Conservation (phyloP, 768 basidiomycete species). For the Lentinus tigrinus region DNA sequence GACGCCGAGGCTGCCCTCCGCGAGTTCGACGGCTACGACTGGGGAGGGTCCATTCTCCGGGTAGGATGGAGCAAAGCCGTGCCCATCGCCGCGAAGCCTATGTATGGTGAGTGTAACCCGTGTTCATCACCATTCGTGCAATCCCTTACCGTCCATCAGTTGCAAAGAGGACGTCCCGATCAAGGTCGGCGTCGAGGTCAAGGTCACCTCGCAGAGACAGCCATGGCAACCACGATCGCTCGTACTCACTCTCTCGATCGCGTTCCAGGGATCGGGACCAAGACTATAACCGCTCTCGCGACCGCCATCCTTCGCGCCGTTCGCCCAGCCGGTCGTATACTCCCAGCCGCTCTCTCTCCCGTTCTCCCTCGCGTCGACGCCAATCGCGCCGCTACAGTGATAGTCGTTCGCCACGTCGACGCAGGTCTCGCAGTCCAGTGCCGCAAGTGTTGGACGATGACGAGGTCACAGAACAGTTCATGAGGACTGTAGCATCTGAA, state of each 20-base stretch:
- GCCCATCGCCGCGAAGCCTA: slow-evolving; percentile 72
- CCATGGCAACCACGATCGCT: slow-evolving; percentile 27
- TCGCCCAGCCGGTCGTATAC: slow-evolving; percentile 39
- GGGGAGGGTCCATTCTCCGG: slow-evolving; percentile 85
- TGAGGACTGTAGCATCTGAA: slow-evolving; percentile 83
- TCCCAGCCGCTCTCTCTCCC: slow-evolving; percentile 24
- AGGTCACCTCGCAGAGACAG: slow-evolving; percentile 33
- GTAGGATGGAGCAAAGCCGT: slow-evolving; percentile 99
- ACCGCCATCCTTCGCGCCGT: slow-evolving; percentile 33
- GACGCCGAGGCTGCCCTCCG: slow-evolving; percentile 89
- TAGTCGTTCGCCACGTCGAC: slow-evolving; percentile 48
- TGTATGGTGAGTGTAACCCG: slow-evolving; percentile 62
- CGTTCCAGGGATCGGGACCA: slow-evolving; percentile 39
- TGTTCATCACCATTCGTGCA: not conserved
- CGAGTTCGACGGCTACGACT: slow-evolving; percentile 90
- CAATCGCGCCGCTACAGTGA: slow-evolving; percentile 42
- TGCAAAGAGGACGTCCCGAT: slow-evolving; percentile 7
- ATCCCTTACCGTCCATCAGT: not conserved
- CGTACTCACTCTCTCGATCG: slow-evolving; percentile 45
- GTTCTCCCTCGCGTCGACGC: slow-evolving; percentile 27
- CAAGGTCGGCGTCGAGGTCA: slow-evolving; percentile 35
- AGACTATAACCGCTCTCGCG: slow-evolving; percentile 32
- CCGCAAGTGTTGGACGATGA: slow-evolving; percentile 51
- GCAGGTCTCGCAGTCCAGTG: slow-evolving; percentile 32
- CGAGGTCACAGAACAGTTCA: slow-evolving; percentile 79